Base-by-base conservation (phyloP, 257 asterid genomes). In the Lantana camara region DNA sequence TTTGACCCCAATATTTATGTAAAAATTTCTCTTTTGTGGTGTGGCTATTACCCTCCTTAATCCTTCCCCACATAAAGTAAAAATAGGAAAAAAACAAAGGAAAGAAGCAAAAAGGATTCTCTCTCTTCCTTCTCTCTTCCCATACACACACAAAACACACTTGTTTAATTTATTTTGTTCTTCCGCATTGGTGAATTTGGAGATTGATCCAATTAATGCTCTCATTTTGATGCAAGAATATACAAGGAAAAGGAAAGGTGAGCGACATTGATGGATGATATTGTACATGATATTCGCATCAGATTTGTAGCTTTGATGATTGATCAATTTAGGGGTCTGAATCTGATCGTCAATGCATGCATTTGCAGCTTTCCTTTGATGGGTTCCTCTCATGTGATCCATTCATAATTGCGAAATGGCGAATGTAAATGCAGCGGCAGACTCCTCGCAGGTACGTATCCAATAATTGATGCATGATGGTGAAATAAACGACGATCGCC, bases 321-420 rank as follows among this genome's bases (percentile, higher is more conserved):
- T 3, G 66, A 48, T 46, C 34, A 59, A 17, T 15, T 63, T 22
- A 22, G 23, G 72, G 55, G 44, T 67, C 41, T 69, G 48, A 74
- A 60, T 68, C 64, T 72, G 75, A 69, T 49, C 13, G 50, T 56
- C 51, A 51, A 22, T 72, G 66, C 73, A 58, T 76, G 66, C 68
- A 57, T 73, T 76, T 84, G 80, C 80, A 83, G 91, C 81, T 68
- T 64, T 64, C 46, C 46, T 58, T 65, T 72, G 60, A 64, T 75
- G 78, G 73, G 63, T 72, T 71, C 61, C 56, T 67, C 73, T 60
- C 63, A 69, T 61, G 71, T 73, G 49, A 70, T 73, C 50, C 70
- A 52, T 66, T 77, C 40, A 29, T 30, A 67, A 60, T 66, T 58
- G 41, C 62, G 50, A 27, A 52, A 89, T 86, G 96, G 75, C 84